Percentiles rank a stretch among this genome's conserved stretches.
phyloP scores from a whole-genome alignment of 148 eudicot genomes.

The Amaranthus hypochondriacus region DNA sequence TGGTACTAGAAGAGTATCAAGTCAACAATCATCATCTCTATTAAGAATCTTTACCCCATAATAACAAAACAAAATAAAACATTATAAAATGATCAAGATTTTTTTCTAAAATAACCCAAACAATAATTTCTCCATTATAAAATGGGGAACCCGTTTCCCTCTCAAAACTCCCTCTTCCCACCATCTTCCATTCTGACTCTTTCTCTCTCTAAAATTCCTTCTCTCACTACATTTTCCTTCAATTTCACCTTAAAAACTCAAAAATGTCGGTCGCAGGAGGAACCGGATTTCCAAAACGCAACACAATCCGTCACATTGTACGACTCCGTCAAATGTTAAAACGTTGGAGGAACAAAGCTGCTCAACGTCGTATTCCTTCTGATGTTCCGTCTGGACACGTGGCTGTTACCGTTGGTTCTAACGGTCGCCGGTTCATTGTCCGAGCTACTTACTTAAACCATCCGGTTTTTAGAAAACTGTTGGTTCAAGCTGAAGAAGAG shows the following conservation, averaged over 20 bases:
- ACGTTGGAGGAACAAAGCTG: slow-evolving; percentile 66
- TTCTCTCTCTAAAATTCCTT: neutral
- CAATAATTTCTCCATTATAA: slow-evolving; percentile 11
- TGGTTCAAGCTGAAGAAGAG: slow-evolving; percentile 66
- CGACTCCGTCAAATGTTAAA: slow-evolving; percentile 52
- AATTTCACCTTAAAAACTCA: neutral
- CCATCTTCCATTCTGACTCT: neutral
- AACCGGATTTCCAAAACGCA: slow-evolving; percentile 26
- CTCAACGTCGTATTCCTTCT: slow-evolving; percentile 40
- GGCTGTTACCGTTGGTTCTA: slow-evolving; percentile 61
- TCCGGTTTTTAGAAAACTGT: slow-evolving; percentile 51
- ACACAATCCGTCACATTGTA: slow-evolving; percentile 76
- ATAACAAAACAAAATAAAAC: too few species aligned
- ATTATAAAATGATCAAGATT: too few species aligned
- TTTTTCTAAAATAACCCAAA: too few species aligned
- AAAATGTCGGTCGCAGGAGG: slow-evolving; percentile 30
- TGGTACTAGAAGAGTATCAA: too few species aligned
- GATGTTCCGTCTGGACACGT: slow-evolving; percentile 86
- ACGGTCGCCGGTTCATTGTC: slow-evolving; percentile 47
- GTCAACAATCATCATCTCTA: too few species aligned
- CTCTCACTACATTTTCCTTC: too few species aligned
- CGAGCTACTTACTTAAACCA: slow-evolving; percentile 70
- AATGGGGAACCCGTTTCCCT: neutral
- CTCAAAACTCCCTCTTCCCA: slow-evolving; percentile 13
- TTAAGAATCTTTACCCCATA: too few species aligned